phyloP scores from a whole-genome alignment of 805 yeast species.

The Metschnikowia shivogae region DNA sequence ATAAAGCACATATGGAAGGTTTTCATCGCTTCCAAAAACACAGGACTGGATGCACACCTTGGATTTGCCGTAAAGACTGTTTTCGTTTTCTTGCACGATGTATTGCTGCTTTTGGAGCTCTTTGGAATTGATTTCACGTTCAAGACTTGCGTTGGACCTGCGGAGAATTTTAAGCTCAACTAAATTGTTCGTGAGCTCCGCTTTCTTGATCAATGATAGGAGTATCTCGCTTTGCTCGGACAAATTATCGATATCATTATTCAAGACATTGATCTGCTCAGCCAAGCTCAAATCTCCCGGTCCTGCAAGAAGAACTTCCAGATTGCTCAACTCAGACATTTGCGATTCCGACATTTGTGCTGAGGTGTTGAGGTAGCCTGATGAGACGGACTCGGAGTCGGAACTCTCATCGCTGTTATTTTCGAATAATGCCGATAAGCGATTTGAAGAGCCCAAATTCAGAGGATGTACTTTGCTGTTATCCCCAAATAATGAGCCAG shows the following conservation, averaged over 20 bases:
- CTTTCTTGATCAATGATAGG: slow-evolving; percentile 67
- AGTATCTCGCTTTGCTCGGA: slow-evolving; percentile 61
- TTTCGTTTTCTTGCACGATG: slow-evolving; percentile 77
- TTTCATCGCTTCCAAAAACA: slow-evolving; percentile 54
- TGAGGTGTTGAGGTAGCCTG: slow-evolving; percentile 14
- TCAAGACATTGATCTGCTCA: slow-evolving; percentile 61
- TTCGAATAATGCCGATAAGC: slow-evolving; percentile 33
- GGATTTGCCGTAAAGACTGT: slow-evolving; percentile 67
- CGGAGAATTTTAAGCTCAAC: slow-evolving; percentile 63
- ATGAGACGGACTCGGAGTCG: slow-evolving; percentile 29
- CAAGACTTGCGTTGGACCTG: slow-evolving; percentile 63
- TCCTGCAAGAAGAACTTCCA: slow-evolving; percentile 51
- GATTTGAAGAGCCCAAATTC: slow-evolving; percentile 4
- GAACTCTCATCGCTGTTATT: slow-evolving; percentile 31
- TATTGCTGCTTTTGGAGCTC: slow-evolving; percentile 77
- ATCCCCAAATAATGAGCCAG: slow-evolving; percentile 10
- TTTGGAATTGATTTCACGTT: slow-evolving; percentile 67
- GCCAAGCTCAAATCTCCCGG: slow-evolving; percentile 65
- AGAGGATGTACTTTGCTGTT: slow-evolving; percentile 5
- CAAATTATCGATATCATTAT: slow-evolving; percentile 53
- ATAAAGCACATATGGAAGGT: slow-evolving; percentile 51
- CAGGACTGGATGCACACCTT: slow-evolving; percentile 49
- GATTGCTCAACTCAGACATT: slow-evolving; percentile 12
- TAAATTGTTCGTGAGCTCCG: slow-evolving; percentile 76
- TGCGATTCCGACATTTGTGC: slow-evolving; percentile 10